phyloP scores from a whole-genome alignment of 495 filamentous ascomycete species.

The Xylaria acuta region DNA sequence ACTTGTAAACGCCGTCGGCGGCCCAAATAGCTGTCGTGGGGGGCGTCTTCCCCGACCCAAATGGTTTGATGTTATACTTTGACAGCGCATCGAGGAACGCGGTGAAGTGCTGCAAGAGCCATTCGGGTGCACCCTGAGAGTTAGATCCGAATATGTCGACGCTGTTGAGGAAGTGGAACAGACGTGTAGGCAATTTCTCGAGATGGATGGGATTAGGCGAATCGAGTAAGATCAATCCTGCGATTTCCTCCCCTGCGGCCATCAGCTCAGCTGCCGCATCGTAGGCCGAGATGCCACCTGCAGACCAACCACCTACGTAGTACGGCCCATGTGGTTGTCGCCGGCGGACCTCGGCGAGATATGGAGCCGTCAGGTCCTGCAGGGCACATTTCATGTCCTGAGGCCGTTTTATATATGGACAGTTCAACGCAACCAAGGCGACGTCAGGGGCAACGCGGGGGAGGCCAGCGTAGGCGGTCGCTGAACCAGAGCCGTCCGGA shows the following conservation, averaged over 20 bases:
- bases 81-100: slow-evolving; percentile 67
- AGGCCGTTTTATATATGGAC: slow-evolving; percentile 48
- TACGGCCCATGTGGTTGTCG: slow-evolving; percentile 60
- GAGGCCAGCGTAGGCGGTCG: slow-evolving; percentile 54
- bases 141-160: background rate
- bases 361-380: slow-evolving; percentile 39
- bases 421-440: slow-evolving; percentile 46
- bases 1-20: slow-evolving; percentile 66
- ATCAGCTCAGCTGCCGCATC: slow-evolving; percentile 65
- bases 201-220: slow-evolving; percentile 11
- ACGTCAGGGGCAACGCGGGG: slow-evolving; percentile 42
- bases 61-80: slow-evolving; percentile 58
- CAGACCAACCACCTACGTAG: slow-evolving; percentile 68
- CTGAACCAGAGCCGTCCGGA: slow-evolving; percentile 68
- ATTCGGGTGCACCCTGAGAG: slow-evolving; percentile 50
- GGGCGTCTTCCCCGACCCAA: background rate
- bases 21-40: slow-evolving; percentile 25
- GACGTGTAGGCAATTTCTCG: slow-evolving; percentile 2
- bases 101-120: slow-evolving; percentile 74
- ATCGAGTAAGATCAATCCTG: slow-evolving; percentile 7
- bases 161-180: slow-evolving; percentile 14
- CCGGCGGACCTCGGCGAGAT: slow-evolving; percentile 51
- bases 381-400: slow-evolving; percentile 37
- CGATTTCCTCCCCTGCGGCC: slow-evolving; percentile 49
- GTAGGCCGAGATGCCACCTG: slow-evolving; percentile 75